These are phyloP conservation scores for Prunus padus DNA, from an alignment of 306 rosid genomes.

Conservation along the genomic window DNA sequence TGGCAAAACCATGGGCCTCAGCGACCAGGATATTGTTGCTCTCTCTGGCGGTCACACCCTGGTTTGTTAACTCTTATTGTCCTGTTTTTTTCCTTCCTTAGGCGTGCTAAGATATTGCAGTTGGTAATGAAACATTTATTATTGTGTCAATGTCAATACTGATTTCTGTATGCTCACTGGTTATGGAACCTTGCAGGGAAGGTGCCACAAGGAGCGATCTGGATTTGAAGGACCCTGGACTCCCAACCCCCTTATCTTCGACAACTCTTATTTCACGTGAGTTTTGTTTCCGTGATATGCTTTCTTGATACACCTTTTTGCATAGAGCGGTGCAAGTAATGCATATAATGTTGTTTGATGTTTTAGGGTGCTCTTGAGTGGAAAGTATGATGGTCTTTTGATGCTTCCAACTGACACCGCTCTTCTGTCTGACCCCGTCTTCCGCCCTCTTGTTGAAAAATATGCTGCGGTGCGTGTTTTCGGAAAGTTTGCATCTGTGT, in stretches of 20 bases:
- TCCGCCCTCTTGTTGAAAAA: constrained; percentile 98
- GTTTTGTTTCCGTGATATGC: neutral
- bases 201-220: constrained; percentile 97
- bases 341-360: neutral
- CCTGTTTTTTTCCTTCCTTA: no score
- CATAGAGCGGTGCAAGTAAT: neutral
- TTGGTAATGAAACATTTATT: neutral
- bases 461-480: constrained; percentile 70
- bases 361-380: constrained; percentile 63
- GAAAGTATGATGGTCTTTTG: constrained; percentile 88
- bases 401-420: constrained; percentile 81
- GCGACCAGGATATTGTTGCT: constrained; percentile 88
- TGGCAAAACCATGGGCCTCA: constrained; percentile 75
- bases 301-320: neutral
- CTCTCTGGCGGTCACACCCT: constrained; percentile 93
- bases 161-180: neutral
- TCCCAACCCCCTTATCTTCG: constrained; percentile 80
- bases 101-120: neutral
- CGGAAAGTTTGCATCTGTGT: neutral
- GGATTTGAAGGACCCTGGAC: constrained; percentile 99
- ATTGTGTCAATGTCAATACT: neutral
- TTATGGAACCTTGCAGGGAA: constrained; percentile 49
- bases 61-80: constrained; percentile 31
- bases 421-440: constrained; percentile 70
- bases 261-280: constrained; percentile 80